These are phyloP conservation scores for Oenanthe javanica DNA, from an alignment of 140 eudicot species.

Conservation along the genomic window DNA sequence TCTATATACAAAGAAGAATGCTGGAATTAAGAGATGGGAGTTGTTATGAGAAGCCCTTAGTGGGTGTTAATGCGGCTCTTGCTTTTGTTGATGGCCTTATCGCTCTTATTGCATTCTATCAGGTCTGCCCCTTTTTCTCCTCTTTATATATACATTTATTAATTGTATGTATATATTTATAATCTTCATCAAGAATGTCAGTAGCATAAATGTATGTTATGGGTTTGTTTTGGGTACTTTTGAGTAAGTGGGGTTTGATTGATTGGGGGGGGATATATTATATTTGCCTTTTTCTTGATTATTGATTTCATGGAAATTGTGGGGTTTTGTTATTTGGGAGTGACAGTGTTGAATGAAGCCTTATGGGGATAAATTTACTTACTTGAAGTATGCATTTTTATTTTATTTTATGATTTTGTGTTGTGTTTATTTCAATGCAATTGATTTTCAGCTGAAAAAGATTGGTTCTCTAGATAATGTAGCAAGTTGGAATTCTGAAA, in stretches of 20 bases:
- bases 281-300: not conserved
- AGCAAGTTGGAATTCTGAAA: not conserved
- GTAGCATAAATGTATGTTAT: not conserved
- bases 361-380: no score
- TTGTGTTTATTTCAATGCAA: not conserved
- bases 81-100: constrained; percentile 58
- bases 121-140: constrained; percentile 30
- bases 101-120: constrained; percentile 62
- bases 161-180: not conserved
- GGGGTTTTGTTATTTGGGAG: constrained; percentile 1
- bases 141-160: not conserved
- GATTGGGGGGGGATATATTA: not conserved
- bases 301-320: not conserved
- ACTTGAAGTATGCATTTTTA: not conserved
- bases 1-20: constrained; percentile 13
- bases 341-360: not conserved
- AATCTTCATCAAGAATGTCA: not conserved
- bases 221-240: not conserved
- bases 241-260: not conserved
- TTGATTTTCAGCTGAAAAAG: not conserved
- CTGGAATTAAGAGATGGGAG: constrained; percentile 29
- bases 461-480: not conserved
- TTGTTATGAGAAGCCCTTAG: constrained; percentile 50
- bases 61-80: constrained; percentile 56
- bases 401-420: not conserved